These are phyloP conservation scores for Verticillium zaregamsianum DNA, from an alignment of 2,329 filamentous ascomycete species.

Conservation along the genomic window DNA sequence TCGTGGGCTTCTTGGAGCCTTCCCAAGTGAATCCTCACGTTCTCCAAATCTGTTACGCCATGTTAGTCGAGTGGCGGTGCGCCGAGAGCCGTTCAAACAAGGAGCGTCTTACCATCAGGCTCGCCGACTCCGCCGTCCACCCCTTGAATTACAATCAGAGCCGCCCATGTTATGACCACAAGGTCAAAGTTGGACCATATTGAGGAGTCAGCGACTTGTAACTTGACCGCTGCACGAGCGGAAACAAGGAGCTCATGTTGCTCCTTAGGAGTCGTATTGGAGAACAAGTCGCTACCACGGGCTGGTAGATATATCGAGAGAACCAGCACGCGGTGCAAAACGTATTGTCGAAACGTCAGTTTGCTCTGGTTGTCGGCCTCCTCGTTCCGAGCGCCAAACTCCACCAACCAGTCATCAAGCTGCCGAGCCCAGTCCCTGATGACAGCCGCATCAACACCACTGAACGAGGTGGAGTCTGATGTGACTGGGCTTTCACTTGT, in stretches of 20 bases:
- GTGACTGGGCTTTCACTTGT: conserved; percentile 15
- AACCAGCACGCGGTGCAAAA: conserved; percentile 34
- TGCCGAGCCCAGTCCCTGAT: conserved; percentile 37
- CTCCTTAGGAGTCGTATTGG: conserved; percentile 30
- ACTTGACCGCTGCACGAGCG: conserved; percentile 32
- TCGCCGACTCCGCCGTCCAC: conserved; percentile 34
- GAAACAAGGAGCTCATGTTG: conserved; percentile 36
- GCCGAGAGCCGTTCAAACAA: background rate
- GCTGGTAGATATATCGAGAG: conserved; percentile 39
- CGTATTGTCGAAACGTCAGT: conserved; percentile 35
- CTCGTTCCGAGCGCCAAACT: conserved; percentile 26
- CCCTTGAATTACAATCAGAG: conserved; percentile 36
- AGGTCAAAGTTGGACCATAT: conserved; percentile 42
- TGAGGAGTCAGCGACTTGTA: conserved; percentile 33
- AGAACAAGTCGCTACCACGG: conserved; percentile 32
- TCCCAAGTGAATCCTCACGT: conserved; percentile 22
- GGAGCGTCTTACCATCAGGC: conserved; percentile 22
- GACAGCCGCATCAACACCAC: conserved; percentile 32
- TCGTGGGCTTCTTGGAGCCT: conserved; percentile 23
- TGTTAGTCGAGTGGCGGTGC: background rate
- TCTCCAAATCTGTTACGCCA: conserved; percentile 17
- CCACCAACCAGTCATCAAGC: conserved; percentile 36
- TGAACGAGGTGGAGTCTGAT: conserved; percentile 24
- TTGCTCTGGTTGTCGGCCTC: conserved; percentile 28
- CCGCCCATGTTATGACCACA: conserved; percentile 39